Percentiles rank a stretch among this genome's conserved stretches.
These are phyloP conservation scores for Diaporthe citri DNA, from an alignment of 2,329 filamentous ascomycete genomes.

Conservation along the genomic window DNA sequence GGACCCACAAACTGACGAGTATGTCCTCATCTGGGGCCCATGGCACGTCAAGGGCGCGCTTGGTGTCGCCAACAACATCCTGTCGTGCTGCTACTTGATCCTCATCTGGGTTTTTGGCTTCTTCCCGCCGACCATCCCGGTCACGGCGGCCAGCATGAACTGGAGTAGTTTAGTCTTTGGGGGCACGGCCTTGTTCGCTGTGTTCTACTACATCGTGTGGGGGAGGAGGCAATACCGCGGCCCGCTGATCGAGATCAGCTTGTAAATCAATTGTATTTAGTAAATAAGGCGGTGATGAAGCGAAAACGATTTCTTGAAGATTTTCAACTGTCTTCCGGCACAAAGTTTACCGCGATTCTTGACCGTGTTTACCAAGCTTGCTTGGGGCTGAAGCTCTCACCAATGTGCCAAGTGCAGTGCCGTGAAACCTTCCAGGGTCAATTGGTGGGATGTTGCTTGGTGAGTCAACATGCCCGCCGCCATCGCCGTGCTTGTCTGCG, in stretches of 20 bases:
- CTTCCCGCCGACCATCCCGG: conserved; percentile 55
- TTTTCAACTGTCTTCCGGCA: too few species aligned
- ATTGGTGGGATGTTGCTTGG: neutral
- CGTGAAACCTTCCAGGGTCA: too few species aligned
- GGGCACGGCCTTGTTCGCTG: conserved; percentile 56
- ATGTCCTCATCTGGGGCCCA: conserved; percentile 63
- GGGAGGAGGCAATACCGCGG: conserved; percentile 60
- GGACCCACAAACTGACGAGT: neutral
- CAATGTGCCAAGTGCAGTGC: too few species aligned
- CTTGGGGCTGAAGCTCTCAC: too few species aligned
- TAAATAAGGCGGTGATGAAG: neutral
- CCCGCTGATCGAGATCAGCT: conserved; percentile 49
- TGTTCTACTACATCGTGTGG: conserved; percentile 59
- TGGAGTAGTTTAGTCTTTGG: conserved; percentile 61
- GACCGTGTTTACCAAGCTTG: too few species aligned
- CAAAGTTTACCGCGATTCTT: too few species aligned
- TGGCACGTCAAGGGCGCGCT: conserved; percentile 64
- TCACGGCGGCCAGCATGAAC: conserved; percentile 57
- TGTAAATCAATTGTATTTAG: neutral
- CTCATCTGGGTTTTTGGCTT: conserved; percentile 70
- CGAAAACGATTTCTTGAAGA: too few species aligned
- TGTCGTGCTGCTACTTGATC: conserved; percentile 64
- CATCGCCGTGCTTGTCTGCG: neutral
- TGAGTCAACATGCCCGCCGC: neutral
- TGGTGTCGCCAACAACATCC: conserved; percentile 66